Evolutionary conservation across 164 flowering plant genomes (phyloP), one percentile per base, ranked within the genome.

Genomic region (Saururus chinensis): DNA sequence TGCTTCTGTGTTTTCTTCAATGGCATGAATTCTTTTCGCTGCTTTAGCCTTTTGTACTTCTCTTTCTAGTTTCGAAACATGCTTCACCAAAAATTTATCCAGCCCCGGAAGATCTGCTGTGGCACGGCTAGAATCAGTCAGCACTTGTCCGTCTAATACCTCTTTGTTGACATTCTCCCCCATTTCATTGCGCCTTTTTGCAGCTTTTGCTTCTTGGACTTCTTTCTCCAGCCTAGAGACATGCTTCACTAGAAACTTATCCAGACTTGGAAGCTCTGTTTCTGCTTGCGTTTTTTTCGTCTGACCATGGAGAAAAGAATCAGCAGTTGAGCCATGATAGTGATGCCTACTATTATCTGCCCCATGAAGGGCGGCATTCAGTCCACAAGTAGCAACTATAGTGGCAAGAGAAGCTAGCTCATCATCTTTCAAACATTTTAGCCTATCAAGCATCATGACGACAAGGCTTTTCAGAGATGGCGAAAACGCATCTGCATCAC

Each of bases 331-430:
- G 40, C 55, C 64, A 61, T 37, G 60, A 63, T 71, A 71, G 17
- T 63, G 78, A 54, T 68, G 77, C 73, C 75, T 84, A 62, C 53
- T 56, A 45, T 60, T 75, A 67, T 78, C 84, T 51, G 70, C 76
- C 75, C 86, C 86, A 58, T 84, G 81, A 40, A 91, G 77, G 67
- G 81, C 89, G 71, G 96, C 98, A 85, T 74, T 89, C 65, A 93
- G 70, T 49, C 98, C 97, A 73, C 90, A 86, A 59, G 98, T 93
- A 64, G 96, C 98, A 68, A 93, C 98, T 61, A 88, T 89, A 19
- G 92, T 86, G 64, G 96, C 95, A 59, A 93, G 85, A 59, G 97
- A 89, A 72, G 93, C 80, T 65, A 93, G 90, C 61, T 93, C 92
- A 21, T 89, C 86, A 67, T 86, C 96, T 58, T 82, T 72, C 71